Percentiles rank a stretch among this genome's conserved stretches.
Evolutionary conservation across 2,329 filamentous ascomycete species (phyloP).

Genomic region (Monilinia laxa): DNA sequence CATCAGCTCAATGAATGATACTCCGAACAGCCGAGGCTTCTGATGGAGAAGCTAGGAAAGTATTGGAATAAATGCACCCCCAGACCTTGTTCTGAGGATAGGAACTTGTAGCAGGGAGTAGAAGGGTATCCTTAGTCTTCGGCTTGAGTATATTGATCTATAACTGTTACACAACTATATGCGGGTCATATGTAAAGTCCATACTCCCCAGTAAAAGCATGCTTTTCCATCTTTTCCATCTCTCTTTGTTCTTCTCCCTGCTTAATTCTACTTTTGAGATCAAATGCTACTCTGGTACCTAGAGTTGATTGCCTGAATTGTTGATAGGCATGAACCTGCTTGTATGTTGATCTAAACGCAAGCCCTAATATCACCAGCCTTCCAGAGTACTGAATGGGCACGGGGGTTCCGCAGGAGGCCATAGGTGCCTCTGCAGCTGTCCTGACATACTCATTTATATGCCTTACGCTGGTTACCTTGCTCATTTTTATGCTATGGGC

Average conservation of each 20-base stretch:
- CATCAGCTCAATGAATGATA: background rate
- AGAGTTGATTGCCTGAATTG: slow-evolving; percentile 3
- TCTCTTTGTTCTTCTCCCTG: background rate
- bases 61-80: background rate
- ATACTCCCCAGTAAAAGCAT: slow-evolving; percentile 11
- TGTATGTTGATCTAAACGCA: slow-evolving; percentile 17
- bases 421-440: slow-evolving; percentile 34
- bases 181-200: slow-evolving; percentile 20
- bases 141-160: slow-evolving; percentile 1
- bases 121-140: background rate
- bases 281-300: slow-evolving; percentile 3
- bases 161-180: slow-evolving; percentile 14
- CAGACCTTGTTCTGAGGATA: slow-evolving; percentile 7
- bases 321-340: background rate
- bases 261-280: background rate
- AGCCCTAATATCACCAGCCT: slow-evolving; percentile 3
- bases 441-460: slow-evolving; percentile 38
- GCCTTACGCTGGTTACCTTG: slow-evolving; percentile 30
- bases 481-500: slow-evolving; percentile 36
- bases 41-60: background rate
- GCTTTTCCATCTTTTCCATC: background rate
- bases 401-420: slow-evolving; percentile 32
- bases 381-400: slow-evolving; percentile 18
- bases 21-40: slow-evolving; percentile 1
- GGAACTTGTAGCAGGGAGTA: background rate